Conservation (phyloP, 2,329 filamentous ascomycete genomes). For the Curvularia eragrostidis region DNA sequence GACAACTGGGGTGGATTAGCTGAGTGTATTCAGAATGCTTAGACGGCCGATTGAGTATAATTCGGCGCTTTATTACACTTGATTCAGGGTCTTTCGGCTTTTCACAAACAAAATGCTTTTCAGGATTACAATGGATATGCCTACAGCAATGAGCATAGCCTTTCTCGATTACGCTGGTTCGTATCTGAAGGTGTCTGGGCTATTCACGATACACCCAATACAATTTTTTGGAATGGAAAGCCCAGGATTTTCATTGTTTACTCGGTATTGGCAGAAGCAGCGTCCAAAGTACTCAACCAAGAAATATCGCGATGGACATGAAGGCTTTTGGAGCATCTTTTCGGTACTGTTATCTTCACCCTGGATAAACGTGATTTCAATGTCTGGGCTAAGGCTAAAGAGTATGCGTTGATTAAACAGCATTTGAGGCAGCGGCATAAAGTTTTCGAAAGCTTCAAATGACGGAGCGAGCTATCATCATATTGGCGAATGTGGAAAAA, state of each 20-base stretch:
- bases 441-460: not conserved
- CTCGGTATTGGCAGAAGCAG: not conserved
- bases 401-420: not conserved
- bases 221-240: not conserved
- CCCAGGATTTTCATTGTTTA: not conserved
- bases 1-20: conserved; percentile 65
- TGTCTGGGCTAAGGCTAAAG: not conserved
- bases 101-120: not conserved
- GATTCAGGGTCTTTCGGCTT: not conserved
- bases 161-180: not conserved
- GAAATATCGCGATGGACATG: not conserved
- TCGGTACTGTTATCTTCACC: not conserved
- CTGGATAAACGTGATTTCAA: not conserved
- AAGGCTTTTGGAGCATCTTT: not conserved
- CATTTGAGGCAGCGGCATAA: not conserved
- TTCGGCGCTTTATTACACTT: not conserved
- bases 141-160: not conserved
- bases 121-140: not conserved
- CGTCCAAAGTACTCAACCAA: not conserved
- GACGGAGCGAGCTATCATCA: not conserved
- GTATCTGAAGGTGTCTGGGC: not conserved
- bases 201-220: not conserved
- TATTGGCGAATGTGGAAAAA: not conserved
- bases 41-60: not conserved
- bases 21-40: conserved; percentile 12